Evolutionary conservation across 2,329 filamentous ascomycete species (phyloP).

Genomic region (Fusarium neocosmosporiellum): DNA sequence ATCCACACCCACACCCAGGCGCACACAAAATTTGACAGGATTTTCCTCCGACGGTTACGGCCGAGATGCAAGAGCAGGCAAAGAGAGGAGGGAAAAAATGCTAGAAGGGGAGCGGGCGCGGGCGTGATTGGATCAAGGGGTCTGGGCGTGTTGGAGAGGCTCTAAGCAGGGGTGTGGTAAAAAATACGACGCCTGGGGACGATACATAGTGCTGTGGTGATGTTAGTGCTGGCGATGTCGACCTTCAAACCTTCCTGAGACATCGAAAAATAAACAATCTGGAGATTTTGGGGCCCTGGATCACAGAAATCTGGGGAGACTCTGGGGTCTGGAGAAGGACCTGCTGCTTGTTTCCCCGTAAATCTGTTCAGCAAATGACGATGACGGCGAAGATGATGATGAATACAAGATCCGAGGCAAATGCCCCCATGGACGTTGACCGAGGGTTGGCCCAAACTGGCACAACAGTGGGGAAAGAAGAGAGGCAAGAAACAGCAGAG

Average conservation of each 20-base stretch:
- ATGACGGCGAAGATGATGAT: slow-evolving; percentile 7
- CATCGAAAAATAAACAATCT: slow-evolving; percentile 18
- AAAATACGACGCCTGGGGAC: not conserved
- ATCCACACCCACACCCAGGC: not conserved
- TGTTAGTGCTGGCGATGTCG: not conserved
- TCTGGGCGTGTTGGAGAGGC: slow-evolving; percentile 28
- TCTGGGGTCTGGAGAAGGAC: slow-evolving; percentile 33
- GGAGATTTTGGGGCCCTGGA: slow-evolving; percentile 30
- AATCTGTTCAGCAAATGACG: slow-evolving; percentile 13
- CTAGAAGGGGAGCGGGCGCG: slow-evolving; percentile 7
- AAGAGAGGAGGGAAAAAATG: not conserved
- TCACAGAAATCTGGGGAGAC: slow-evolving; percentile 23
- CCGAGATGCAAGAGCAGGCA: slow-evolving; percentile 29
- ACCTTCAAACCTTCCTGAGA: not conserved
- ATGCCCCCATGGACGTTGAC: slow-evolving; percentile 28
- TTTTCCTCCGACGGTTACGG: slow-evolving; percentile 32
- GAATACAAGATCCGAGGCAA: not conserved
- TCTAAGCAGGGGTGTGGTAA: slow-evolving; percentile 14
- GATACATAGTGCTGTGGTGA: not conserved
- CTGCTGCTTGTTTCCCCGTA: slow-evolving; percentile 21
- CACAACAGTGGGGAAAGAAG: slow-evolving; percentile 11
- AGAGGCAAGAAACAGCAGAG: slow-evolving; percentile 16
- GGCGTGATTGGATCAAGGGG: slow-evolving; percentile 15
- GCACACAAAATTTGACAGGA: not conserved
- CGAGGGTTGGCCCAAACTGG: slow-evolving; percentile 12